Conservation (phyloP, 148 eudicot genomes). For the Euryodendron excelsum region DNA sequence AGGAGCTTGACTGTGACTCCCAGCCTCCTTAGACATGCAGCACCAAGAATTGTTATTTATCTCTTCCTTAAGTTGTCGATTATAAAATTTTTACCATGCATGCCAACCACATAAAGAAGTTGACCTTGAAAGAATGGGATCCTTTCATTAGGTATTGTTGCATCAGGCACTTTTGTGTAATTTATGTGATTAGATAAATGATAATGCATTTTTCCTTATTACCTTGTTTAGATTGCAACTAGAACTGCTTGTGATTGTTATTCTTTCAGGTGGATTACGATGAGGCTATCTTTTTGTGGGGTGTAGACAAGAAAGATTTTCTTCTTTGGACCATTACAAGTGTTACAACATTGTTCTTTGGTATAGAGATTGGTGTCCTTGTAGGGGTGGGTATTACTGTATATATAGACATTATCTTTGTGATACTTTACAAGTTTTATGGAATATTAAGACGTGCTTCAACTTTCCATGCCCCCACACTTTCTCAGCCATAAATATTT, state of each 20-base stretch:
- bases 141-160: not conserved
- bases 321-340: constrained; percentile 79
- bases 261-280: constrained; percentile 85
- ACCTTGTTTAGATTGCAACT: constrained; percentile 5
- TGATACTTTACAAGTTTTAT: not conserved
- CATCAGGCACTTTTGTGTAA: not conserved
- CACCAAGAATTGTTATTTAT: not conserved
- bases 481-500: not conserved
- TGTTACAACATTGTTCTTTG: constrained; percentile 71
- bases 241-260: constrained; percentile 2
- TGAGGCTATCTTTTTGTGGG: constrained; percentile 87
- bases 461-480: not conserved
- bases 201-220: not conserved
- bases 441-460: not conserved
- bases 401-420: constrained; percentile 1
- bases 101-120: not conserved
- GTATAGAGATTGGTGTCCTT: constrained; percentile 96
- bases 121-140: not conserved
- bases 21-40: not conserved
- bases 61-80: not conserved
- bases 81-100: not conserved
- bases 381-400: constrained; percentile 67
- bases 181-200: not conserved
- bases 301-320: constrained; percentile 87
- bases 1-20: not conserved